Base-by-base conservation (phyloP, 192 early-diverging fungal species). In the Cetraspora pellucida region DNA sequence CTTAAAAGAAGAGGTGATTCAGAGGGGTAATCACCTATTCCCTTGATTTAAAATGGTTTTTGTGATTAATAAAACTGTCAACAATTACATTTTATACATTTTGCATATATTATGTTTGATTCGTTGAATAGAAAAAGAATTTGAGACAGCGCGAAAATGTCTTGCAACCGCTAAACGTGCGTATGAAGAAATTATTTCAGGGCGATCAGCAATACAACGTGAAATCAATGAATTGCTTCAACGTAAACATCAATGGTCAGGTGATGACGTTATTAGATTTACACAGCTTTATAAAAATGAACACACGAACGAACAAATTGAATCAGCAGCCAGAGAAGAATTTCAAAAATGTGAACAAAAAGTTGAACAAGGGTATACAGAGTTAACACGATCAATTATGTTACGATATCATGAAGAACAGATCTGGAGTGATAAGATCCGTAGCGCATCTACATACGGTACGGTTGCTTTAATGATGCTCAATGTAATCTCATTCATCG, bases 341-440 rank as follows among this genome's bases (percentile, higher is more conserved):
- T 88, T 88, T 46, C 80, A 81, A 31, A 82, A 85, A 23, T 81
- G 83, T 0, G 93, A 94, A 64, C 77, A 85, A 28, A 74, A 87
- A 17, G 91, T 92, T 43, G 93, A 94, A 23, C 78, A 80, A 30
- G 84, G 84, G 13, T 94, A 91, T 44, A 82, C 88, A 25, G 86
- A 83, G 31, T 72, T 94, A 50, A 91, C 89, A 1, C 83, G 80
- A 25, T 84, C 89, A 1, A 94, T 94, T n/a, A 89, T 90, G 78
- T 85, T 90, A 64, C 82, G 93, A 19, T 94, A 94, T 78, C 93
- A 94, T 66, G 93, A 93, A 78, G 93, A 94, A 59, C 93, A 94
- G 74, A 81, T 94, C 28, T 94, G 93, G 93, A 92, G 91, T 80
- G 93, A 94, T 82, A 94, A 94, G 84, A 94, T 94, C 64, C 89